phyloP scores from a whole-genome alignment of 805 yeast species.

The Ogataea polymorpha region DNA sequence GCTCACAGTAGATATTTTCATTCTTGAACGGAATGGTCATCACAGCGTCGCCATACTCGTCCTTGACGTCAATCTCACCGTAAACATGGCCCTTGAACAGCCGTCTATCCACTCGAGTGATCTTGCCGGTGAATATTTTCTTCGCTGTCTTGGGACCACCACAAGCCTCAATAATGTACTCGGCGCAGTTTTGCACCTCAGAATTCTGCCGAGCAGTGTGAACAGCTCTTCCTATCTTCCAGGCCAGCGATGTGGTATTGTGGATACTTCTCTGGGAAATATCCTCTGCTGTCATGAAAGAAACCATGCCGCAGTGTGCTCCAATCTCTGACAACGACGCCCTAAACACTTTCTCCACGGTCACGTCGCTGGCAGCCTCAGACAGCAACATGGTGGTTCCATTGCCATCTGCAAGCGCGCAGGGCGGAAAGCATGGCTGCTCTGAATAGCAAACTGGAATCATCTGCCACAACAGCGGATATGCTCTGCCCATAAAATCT shows the following conservation, averaged over 20 bases:
- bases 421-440: conserved; percentile 28
- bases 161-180: conserved; percentile 34
- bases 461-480: conserved; percentile 41
- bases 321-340: conserved; percentile 40
- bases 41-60: conserved; percentile 12
- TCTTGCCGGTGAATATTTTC: conserved; percentile 38
- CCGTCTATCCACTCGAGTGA: conserved; percentile 38
- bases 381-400: conserved; percentile 36
- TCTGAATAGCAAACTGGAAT: conserved; percentile 42
- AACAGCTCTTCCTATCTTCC: conserved; percentile 46
- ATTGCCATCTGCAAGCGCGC: conserved; percentile 41
- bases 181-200: conserved; percentile 34
- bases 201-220: conserved; percentile 32
- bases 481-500: conserved; percentile 48
- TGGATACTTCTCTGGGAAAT: conserved; percentile 30
- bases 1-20: conserved; percentile 38
- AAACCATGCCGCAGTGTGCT: conserved; percentile 35
- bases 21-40: conserved; percentile 41
- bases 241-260: conserved; percentile 37
- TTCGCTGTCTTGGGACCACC: conserved; percentile 34
- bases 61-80: conserved; percentile 36
- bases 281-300: conserved; percentile 1
- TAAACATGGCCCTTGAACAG: conserved; percentile 40
- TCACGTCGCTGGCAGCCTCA: conserved; percentile 30
- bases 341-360: conserved; percentile 37